A percentile compares a stretch with the other conserved stretches of the same genome.
Evolutionary conservation across 2,329 filamentous ascomycete species (phyloP).

Genomic region (Clonostachys solani): DNA sequence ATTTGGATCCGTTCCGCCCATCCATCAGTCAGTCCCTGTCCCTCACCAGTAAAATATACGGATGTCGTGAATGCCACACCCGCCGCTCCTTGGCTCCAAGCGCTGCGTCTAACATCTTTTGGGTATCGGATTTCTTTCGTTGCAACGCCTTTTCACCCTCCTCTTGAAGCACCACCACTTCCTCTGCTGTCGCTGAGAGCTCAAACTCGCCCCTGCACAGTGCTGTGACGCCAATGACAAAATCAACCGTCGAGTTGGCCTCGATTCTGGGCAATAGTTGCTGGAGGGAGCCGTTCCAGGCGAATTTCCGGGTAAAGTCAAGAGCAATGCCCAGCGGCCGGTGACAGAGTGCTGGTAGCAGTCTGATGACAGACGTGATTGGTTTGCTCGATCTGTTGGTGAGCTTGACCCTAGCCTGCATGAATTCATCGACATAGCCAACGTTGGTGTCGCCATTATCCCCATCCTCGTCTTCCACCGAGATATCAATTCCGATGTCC

Average conservation of each 20-base stretch:
- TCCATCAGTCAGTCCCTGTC: constrained; percentile 24
- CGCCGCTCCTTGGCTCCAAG: constrained; percentile 56
- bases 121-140: constrained; percentile 45
- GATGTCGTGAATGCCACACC: constrained; percentile 60
- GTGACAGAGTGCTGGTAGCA: constrained; percentile 73
- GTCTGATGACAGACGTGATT: constrained; percentile 67
- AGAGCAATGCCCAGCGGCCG: constrained; percentile 69
- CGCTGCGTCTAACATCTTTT: constrained; percentile 53
- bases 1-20: too few species aligned
- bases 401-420: constrained; percentile 67
- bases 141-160: constrained; percentile 15
- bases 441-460: constrained; percentile 11
- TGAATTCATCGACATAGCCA: constrained; percentile 48
- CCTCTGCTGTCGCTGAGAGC: constrained; percentile 75
- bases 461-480: constrained; percentile 29
- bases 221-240: constrained; percentile 66
- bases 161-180: constrained; percentile 55
- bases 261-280: constrained; percentile 61
- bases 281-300: constrained; percentile 83
- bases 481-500: constrained; percentile 67
- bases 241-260: constrained; percentile 53
- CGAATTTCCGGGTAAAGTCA: constrained; percentile 77
- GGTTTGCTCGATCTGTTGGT: constrained; percentile 66
- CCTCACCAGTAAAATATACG: constrained; percentile 48
- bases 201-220: constrained; percentile 82